Base-by-base conservation (phyloP, 2,329 filamentous ascomycete genomes). In the Cytospora piceicola region DNA sequence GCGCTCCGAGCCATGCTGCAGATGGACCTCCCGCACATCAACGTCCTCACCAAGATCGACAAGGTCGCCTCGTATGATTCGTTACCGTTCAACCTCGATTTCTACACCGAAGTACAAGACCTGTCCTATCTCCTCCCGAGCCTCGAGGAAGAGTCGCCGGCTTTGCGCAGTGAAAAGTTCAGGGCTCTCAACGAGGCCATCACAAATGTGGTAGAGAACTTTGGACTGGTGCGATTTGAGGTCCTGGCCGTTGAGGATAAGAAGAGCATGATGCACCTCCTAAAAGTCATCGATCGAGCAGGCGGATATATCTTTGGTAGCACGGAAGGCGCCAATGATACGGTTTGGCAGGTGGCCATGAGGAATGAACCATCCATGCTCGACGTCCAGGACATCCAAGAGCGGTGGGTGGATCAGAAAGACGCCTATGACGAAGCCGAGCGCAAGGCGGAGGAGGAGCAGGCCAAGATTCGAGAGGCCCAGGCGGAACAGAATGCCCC, bases 41-140 rank as follows among this genome's bases (percentile, higher is more conserved):
- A 99, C 74, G 92, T 99, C 68, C 85, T 99, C 30, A 97, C 94
- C 65, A 99, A 99, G 80, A 96, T 99, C 79, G 95, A 99, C 79
- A 97, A 97, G 75, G 83, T 99, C 62, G 82, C 89, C 42, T 88
- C 90, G 61, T 97, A 97, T 74, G 90, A 92, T 56, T 87, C 92
- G 30, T 83, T 99, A 0, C 93, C 94, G 0, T 97, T 99, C 82
- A 97, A 97, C 73, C 88, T 99, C 67, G 94, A 97, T 70, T 99
- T 90, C 78, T 99, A 98, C 77, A 98, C 95, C 68, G 94, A 99
- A 77, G 94, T 98, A 9, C 94, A 99, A 77, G 93, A 97, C 73
- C 85, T 99, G 4, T 87, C 87, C 27, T 93, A 97, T 71, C 83
- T 99, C 15, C 85, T 95, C 0, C 93, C 93, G 1, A 84, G 89